Conservation (phyloP, 192 early-diverging fungal genomes). For the Phlyctochytrium bullatum region DNA sequence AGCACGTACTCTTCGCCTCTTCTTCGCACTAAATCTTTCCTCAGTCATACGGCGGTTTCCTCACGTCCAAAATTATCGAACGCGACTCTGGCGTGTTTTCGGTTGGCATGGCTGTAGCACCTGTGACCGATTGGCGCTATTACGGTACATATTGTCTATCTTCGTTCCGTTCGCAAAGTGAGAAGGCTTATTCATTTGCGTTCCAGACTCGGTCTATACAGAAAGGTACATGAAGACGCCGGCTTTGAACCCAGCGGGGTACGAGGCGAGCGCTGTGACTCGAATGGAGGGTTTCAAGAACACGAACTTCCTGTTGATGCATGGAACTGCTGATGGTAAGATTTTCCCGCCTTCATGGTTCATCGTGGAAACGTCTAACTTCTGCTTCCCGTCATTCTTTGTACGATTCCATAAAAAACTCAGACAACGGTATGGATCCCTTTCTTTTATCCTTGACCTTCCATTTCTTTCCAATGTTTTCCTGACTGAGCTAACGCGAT, state of each 20-base stretch:
- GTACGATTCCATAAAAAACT: neutral
- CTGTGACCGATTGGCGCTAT: constrained; percentile 89
- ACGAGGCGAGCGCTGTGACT: constrained; percentile 68
- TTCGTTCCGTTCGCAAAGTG: neutral
- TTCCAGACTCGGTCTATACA: constrained; percentile 91
- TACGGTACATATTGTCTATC: constrained; percentile 37
- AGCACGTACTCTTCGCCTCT: neutral
- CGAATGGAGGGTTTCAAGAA: constrained; percentile 82
- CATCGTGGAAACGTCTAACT: no score
- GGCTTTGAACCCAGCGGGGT: constrained; percentile 71
- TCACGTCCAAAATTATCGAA: constrained; percentile 83
- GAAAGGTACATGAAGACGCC: constrained; percentile 97
- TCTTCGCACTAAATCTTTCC: constrained; percentile 40
- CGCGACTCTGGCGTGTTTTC: constrained; percentile 76
- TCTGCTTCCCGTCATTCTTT: neutral
- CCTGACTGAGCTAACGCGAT: neutral
- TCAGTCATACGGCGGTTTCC: constrained; percentile 90
- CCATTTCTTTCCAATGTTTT: constrained; percentile 15
- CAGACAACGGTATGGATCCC: neutral
- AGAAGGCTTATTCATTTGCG: neutral
- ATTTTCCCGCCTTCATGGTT: constrained; percentile 28
- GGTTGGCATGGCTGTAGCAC: constrained; percentile 90
- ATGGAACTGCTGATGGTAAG: constrained; percentile 88
- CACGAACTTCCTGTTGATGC: constrained; percentile 77
- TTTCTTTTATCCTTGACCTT: constrained; percentile 3